Evolutionary conservation across 2,329 filamentous ascomycete species (phyloP), one percentile per base, ranked within the genome.

Genomic region (Herpomyces periplanetae): DNA sequence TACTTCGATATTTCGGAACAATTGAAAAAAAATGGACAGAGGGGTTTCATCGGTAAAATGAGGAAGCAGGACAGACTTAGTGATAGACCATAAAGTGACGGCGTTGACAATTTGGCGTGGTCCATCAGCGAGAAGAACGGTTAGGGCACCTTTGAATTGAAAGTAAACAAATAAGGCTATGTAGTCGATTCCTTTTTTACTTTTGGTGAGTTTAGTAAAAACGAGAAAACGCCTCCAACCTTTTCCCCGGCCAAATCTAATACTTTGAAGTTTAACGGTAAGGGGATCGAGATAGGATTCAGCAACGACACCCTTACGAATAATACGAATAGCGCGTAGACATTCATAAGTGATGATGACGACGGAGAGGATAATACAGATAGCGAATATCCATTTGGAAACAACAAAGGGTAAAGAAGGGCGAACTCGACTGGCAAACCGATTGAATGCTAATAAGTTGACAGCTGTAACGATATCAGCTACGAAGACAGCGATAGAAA

Each of bases 391-490:
- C 71, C 73, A 88, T 42, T 80, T 84, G 6, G 69, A 64, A 20
- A 75, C 51, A 18, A 54, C 43, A 31, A 84, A 56, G 3, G 58
- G 51, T 27, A 91, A 62, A 15, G 53, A 50, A 2, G 71, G 71
- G 28, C 68, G 42, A 28, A 91, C 63, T 27, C 66, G 50, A 20
- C 64, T 68, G 1, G 68, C 66, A 73, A 73, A 91, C 24, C 56
- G 56, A 41, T 84, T 56, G 41, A 87, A 88, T 21, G 52, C 64
- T 19, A 96, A 51, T 15, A 96, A 47, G 26, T 87, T 84, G 40
- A 88, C 52, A 25, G 73, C 73, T 3, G 73, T 88, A 34, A 88
- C 91, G 24, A 60, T 71, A 40, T 91, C 75, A 34, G 84, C 64
- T 11, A 48, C 58, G 37, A 87, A 88, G 27, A 87, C 71, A 17